Conservation (phyloP, 192 early-diverging fungal species). For the Backusella circina region DNA sequence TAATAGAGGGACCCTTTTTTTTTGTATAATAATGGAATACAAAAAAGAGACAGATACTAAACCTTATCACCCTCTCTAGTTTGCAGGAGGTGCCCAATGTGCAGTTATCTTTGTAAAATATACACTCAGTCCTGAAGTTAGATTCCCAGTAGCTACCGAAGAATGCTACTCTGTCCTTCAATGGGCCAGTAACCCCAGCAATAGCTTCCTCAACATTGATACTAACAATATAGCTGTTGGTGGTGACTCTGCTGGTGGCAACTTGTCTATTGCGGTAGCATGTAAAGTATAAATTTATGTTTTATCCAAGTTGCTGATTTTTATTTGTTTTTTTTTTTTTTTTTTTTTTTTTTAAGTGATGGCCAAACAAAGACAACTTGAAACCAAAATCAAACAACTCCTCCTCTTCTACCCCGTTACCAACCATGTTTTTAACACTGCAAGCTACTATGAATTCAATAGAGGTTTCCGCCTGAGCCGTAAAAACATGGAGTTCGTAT, state of each 20-base stretch:
- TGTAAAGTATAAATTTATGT: background rate
- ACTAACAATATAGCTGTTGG: background rate
- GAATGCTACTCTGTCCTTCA: conserved; percentile 16
- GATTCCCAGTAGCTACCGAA: conserved; percentile 8
- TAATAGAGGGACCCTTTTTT: background rate
- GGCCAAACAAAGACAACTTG: background rate
- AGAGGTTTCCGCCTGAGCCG: background rate
- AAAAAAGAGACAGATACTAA: background rate
- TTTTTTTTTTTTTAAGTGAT: background rate
- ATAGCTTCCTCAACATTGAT: background rate
- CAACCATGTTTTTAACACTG: background rate
- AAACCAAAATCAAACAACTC: background rate
- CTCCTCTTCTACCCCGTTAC: conserved; percentile 18
- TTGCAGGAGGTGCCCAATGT: conserved; percentile 1
- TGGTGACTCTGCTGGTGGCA: conserved; percentile 26
- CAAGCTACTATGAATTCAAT: background rate
- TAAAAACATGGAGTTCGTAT: conserved; percentile 2
- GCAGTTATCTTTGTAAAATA: conserved; percentile 21
- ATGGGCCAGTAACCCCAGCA: background rate
- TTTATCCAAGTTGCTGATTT: background rate
- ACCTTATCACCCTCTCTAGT: background rate
- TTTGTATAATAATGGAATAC: background rate
- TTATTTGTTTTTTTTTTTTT: background rate
- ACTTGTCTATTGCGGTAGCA: background rate
- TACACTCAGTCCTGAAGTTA: conserved; percentile 13